phyloP scores from a whole-genome alignment of 305 asterid genomes.

The Andrographis paniculata region DNA sequence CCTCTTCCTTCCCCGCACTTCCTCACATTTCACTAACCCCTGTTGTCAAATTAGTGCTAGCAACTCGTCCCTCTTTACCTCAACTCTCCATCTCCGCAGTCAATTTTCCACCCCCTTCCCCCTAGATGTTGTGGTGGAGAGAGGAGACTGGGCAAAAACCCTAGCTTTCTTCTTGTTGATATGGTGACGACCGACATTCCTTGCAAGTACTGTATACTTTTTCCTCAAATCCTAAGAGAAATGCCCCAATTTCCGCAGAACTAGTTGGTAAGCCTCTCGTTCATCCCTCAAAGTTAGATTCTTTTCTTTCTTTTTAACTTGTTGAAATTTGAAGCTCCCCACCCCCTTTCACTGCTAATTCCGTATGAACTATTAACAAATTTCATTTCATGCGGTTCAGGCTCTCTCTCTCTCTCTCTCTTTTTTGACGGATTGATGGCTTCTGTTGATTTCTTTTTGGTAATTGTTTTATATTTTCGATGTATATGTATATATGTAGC shows the following conservation, averaged over 20 bases:
- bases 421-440: too few relatives aligned
- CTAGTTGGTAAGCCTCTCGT: slow-evolving; percentile 29
- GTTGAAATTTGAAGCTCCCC: slow-evolving; percentile 10
- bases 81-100: slow-evolving; percentile 12
- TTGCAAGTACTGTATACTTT: slow-evolving; percentile 23
- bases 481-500: slow-evolving; percentile 7
- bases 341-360: slow-evolving; percentile 7
- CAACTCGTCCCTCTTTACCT: slow-evolving; percentile 22
- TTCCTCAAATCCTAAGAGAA: slow-evolving; percentile 26
- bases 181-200: slow-evolving; percentile 29
- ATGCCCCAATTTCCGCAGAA: slow-evolving; percentile 36
- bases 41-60: slow-evolving; percentile 11
- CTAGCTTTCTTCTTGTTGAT: slow-evolving; percentile 25
- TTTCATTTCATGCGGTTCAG: neutral
- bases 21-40: slow-evolving; percentile 9
- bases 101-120: slow-evolving; percentile 10
- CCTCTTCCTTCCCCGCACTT: slow-evolving; percentile 4
- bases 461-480: neutral
- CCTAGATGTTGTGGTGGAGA: slow-evolving; percentile 23
- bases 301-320: neutral
- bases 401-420: slow-evolving; percentile 2
- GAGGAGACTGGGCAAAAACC: slow-evolving; percentile 36
- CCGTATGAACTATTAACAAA: slow-evolving; percentile 7
- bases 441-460: neutral
- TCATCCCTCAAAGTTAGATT: slow-evolving; percentile 13